These are phyloP conservation scores for Graphilbum ipis-grandicollis DNA, from an alignment of 2,329 filamentous ascomycete species.

Conservation along the genomic window DNA sequence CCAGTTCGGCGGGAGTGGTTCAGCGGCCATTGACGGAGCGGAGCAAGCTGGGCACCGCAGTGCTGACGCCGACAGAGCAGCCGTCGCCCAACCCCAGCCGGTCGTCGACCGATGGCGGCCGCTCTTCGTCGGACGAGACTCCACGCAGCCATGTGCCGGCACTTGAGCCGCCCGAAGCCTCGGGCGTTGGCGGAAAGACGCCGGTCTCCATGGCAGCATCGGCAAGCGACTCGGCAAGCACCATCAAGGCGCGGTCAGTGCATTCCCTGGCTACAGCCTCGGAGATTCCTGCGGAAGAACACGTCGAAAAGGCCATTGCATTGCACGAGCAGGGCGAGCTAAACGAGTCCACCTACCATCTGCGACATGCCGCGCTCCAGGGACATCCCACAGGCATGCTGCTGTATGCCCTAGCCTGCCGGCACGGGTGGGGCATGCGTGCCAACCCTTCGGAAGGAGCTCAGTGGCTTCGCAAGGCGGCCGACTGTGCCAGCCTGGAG, in stretches of 20 bases:
- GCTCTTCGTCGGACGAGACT: constrained; percentile 30
- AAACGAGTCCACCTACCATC: constrained; percentile 89
- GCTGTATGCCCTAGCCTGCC: constrained; percentile 81
- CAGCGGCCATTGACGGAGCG: constrained; percentile 30
- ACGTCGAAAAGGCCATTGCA: constrained; percentile 77
- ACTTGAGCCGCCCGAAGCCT: constrained; percentile 20
- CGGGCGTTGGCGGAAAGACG: constrained; percentile 19
- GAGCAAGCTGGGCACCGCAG: constrained; percentile 31
- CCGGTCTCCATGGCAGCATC: constrained; percentile 35
- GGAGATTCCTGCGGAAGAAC: constrained; percentile 69
- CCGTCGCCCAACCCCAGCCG: constrained; percentile 26
- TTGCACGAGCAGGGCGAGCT: constrained; percentile 73
- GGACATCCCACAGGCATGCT: constrained; percentile 90
- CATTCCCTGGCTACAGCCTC: constrained; percentile 37
- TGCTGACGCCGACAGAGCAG: constrained; percentile 21
- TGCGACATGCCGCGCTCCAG: constrained; percentile 72
- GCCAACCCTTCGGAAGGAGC: constrained; percentile 81
- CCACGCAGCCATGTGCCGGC: constrained; percentile 27
- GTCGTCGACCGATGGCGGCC: constrained; percentile 25
- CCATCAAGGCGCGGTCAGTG: constrained; percentile 26
- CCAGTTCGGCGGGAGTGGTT: constrained; percentile 32
- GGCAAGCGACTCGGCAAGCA: constrained; percentile 38
- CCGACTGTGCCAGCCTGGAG: constrained; percentile 66
- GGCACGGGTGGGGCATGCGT: constrained; percentile 96
- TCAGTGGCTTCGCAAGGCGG: constrained; percentile 79